These are phyloP conservation scores for Ceraceosorus bombacis DNA, from an alignment of 1,284 basidiomycete species.

Conservation along the genomic window DNA sequence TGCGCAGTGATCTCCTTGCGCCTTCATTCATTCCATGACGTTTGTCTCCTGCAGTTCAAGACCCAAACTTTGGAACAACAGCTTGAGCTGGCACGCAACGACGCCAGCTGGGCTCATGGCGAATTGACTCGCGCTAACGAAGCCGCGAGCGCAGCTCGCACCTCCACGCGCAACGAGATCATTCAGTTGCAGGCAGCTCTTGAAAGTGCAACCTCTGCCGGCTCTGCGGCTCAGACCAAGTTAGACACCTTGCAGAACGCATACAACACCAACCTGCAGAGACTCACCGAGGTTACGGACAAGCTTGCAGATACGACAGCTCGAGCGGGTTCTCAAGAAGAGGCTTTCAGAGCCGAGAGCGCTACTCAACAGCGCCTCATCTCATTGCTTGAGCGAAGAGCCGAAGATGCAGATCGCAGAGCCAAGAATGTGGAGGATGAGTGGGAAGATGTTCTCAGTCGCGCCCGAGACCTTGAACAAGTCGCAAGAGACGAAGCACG, in stretches of 20 bases:
- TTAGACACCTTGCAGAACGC: constrained; percentile 64
- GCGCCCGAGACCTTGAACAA: constrained; percentile 62
- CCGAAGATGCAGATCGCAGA: constrained; percentile 67
- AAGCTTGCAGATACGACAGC: constrained; percentile 65
- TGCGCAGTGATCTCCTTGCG: background rate
- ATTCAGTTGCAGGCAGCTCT: constrained; percentile 65
- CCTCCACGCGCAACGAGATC: constrained; percentile 19
- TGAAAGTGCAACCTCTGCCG: constrained; percentile 61
- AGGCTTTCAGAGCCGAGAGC: constrained; percentile 66
- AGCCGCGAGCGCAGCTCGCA: constrained; percentile 22
- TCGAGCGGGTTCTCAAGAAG: constrained; percentile 69
- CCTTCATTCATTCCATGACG: background rate
- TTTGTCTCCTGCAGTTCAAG: constrained; percentile 59
- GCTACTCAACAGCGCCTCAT: constrained; percentile 64
- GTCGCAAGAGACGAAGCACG: constrained; percentile 62
- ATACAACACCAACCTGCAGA: constrained; percentile 60
- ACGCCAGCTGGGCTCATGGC: constrained; percentile 57
- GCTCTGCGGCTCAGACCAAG: constrained; percentile 59
- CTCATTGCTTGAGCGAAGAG: constrained; percentile 71
- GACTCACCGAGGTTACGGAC: constrained; percentile 63
- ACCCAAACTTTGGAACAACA: constrained; percentile 70
- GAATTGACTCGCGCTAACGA: constrained; percentile 37
- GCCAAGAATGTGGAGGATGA: constrained; percentile 70
- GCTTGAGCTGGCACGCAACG: constrained; percentile 63
- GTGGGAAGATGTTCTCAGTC: constrained; percentile 64